Conservation (phyloP, 345 rosid genomes). For the Rhizophora apiculata region DNA sequence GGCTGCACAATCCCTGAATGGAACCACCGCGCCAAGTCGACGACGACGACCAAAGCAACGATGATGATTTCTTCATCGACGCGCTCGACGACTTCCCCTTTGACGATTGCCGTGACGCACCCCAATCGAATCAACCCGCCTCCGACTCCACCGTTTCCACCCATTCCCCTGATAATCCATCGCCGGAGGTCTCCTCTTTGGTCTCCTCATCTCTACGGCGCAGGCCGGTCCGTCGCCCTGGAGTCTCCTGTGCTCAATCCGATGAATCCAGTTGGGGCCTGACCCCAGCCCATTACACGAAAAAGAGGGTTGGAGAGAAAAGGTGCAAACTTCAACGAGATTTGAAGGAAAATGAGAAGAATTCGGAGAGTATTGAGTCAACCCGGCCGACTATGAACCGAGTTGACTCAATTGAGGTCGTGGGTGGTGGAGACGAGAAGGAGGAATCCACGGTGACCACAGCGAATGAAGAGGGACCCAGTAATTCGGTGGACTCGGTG, state of each 20-base stretch:
- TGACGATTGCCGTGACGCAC: conserved; percentile 36
- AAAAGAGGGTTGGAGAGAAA: conserved; percentile 18
- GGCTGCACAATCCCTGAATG: conserved; percentile 17
- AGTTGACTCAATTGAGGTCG: neutral
- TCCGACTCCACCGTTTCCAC: conserved; percentile 21
- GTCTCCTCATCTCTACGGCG: conserved; percentile 31
- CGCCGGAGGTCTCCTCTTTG: conserved; percentile 19
- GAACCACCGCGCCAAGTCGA: conserved; percentile 16
- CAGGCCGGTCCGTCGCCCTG: conserved; percentile 20
- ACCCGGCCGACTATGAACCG: conserved; percentile 2
- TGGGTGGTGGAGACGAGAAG: neutral
- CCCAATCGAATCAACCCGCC: conserved; percentile 28
- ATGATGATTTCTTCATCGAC: conserved; percentile 46
- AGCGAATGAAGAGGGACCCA: neutral
- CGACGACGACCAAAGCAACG: conserved; percentile 15
- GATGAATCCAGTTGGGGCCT: conserved; percentile 5
- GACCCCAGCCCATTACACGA: neutral
- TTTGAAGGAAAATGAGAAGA: conserved; percentile 29
- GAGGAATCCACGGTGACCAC: neutral
- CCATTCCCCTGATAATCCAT: neutral
- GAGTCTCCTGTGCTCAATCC: conserved; percentile 13
- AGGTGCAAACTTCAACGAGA: conserved; percentile 18
- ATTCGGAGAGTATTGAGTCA: conserved; percentile 23
- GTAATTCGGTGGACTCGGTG: conserved; percentile 2
- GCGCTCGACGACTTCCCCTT: conserved; percentile 56